These are phyloP conservation scores for Yamadazyma diddensiae DNA, from an alignment of 1,139 yeast species.

Conservation along the genomic window DNA sequence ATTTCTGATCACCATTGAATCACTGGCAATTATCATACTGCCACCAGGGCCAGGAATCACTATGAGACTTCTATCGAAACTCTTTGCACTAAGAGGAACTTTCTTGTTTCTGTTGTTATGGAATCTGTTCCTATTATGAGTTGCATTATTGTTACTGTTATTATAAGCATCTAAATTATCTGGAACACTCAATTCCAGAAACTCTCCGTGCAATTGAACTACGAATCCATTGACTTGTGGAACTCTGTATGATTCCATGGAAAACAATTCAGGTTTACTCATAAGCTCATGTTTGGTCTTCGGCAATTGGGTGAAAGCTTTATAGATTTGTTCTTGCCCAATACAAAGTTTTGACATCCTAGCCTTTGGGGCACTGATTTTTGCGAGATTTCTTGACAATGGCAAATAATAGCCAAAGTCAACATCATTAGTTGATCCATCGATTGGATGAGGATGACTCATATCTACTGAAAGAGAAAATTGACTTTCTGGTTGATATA, in stretches of 20 bases:
- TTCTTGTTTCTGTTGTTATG: constrained; percentile 28
- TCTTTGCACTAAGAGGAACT: constrained; percentile 54
- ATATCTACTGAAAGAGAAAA: constrained; percentile 69
- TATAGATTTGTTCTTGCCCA: constrained; percentile 69
- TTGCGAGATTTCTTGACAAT: constrained; percentile 71
- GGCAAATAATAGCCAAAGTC: constrained; percentile 67
- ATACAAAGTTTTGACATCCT: constrained; percentile 57
- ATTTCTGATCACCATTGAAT: constrained; percentile 67
- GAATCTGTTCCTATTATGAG: constrained; percentile 26
- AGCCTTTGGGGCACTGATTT: constrained; percentile 59
- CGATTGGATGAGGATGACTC: constrained; percentile 49
- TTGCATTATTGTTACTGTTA: constrained; percentile 7
- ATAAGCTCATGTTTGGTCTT: constrained; percentile 68
- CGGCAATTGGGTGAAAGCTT: constrained; percentile 66
- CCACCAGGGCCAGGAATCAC: constrained; percentile 72
- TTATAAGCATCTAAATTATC: constrained; percentile 26
- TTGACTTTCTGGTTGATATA: constrained; percentile 82
- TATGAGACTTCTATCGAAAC: constrained; percentile 87
- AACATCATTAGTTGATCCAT: constrained; percentile 28
- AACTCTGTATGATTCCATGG: constrained; percentile 75
- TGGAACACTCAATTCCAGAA: constrained; percentile 62
- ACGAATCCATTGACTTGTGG: constrained; percentile 75
- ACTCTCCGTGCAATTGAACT: constrained; percentile 80
- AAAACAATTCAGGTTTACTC: constrained; percentile 60
- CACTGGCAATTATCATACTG: constrained; percentile 79